Evolutionary conservation across 2,329 filamentous ascomycete genomes (phyloP), one percentile per base, ranked within the genome.

Genomic region (Arachnopeziza araneosa): DNA sequence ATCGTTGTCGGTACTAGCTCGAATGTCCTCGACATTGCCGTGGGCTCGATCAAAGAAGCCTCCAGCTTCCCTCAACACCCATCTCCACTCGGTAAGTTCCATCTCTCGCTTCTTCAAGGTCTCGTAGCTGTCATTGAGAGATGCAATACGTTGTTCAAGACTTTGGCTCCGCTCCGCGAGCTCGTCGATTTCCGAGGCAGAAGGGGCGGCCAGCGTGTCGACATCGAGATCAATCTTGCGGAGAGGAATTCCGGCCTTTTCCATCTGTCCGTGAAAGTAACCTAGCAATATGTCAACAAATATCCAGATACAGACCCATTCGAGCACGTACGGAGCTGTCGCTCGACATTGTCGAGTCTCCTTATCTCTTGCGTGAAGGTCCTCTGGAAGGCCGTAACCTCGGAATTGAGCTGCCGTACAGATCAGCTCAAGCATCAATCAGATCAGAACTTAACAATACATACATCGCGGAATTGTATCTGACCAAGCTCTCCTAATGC

Each of bases 321-420:
- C 55, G 50, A 22, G 48, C 62, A 82, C 90, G 75, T 89, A 93
- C 91, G 91, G 70, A 99, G 87, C 77, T 99, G 95, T 74, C 95
- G 86, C 79, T 99, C 95, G 64, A 98, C 92, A 82, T 99, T 99
- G 76, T 99, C 95, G 62, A 99, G 86, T 65, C 95, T 87, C 72
- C 96, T 88, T 68, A 99, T 98, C 78, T 99, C 95, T 73, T 96
- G 93, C 21, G 95, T 99, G 69, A 96, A 99, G 56, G 93, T 97
- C 60, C 95, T 84, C 77, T 99, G 96, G 76, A 99, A 99, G 69
- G 95, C 93, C 69, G 88, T 95, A 64, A 91, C 89, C 61, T 96
- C 89, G 66, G 90, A 86, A 76, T 99, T 99, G 72, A 99, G 86
- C 93, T 97, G 70, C 60, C 61, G 50, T 60, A 60, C 58, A 57